Conservation (phyloP, 257 asterid genomes). For the Solanum okadae region DNA sequence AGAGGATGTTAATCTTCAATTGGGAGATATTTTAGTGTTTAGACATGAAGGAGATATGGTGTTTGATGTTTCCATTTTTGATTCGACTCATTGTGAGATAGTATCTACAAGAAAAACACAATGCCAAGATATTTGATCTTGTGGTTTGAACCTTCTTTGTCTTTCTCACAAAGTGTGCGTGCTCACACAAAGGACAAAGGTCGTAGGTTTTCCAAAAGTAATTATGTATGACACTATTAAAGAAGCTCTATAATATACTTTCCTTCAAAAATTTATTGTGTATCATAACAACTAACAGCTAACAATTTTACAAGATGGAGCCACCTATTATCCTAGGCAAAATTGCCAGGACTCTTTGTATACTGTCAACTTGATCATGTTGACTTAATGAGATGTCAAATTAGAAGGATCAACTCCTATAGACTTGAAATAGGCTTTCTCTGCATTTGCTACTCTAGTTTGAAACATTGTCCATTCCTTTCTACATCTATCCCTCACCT, state of each 20-base stretch:
- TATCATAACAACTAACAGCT: background rate
- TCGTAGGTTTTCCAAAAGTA: background rate
- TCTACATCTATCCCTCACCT: conserved; percentile 68
- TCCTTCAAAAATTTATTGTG: background rate
- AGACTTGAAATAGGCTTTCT: conserved; percentile 43
- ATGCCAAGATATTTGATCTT: background rate
- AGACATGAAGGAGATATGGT: background rate
- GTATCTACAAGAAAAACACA: background rate
- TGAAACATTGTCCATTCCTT: conserved; percentile 74
- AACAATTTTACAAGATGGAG: background rate
- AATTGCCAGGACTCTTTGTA: background rate
- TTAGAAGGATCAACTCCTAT: conserved; percentile 38
- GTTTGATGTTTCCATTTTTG: background rate
- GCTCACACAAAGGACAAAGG: background rate
- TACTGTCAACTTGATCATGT: background rate
- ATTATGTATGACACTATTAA: background rate
- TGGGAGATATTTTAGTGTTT: background rate
- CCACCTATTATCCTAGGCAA: background rate
- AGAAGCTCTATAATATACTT: background rate
- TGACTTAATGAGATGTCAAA: conserved; percentile 11
- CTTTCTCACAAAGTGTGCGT: too few relatives aligned
- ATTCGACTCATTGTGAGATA: background rate
- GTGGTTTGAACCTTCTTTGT: too few relatives aligned
- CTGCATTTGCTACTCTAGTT: conserved; percentile 49
- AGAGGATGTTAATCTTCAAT: background rate